phyloP scores from a whole-genome alignment of 768 basidiomycete genomes.

The Pisolithus orientalis region DNA sequence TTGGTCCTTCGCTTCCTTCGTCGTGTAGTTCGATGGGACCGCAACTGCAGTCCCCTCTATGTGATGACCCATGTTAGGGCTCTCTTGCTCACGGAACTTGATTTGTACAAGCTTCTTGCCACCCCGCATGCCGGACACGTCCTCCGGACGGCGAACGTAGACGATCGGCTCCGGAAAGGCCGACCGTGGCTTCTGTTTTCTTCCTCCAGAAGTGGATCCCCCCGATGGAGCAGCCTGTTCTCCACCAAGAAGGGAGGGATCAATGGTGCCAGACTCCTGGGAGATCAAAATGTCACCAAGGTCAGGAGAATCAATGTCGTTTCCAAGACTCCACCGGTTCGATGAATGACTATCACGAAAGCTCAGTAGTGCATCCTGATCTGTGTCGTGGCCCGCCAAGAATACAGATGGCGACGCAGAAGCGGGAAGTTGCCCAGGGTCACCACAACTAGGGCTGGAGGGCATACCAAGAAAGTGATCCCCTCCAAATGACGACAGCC shows the following conservation, averaged over 20 bases:
- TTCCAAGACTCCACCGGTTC: constrained; percentile 8
- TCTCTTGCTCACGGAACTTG: constrained; percentile 21
- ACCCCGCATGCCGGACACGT: constrained; percentile 14
- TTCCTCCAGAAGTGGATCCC: neutral
- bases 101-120: constrained; percentile 22
- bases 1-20: neutral
- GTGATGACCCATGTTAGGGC: neutral
- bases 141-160: constrained; percentile 24
- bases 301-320: neutral
- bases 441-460: constrained; percentile 14
- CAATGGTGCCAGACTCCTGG: constrained; percentile 15
- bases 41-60: neutral
- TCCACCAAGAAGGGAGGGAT: constrained; percentile 24
- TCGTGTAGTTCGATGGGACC: neutral
- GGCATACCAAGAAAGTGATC: constrained; percentile 24
- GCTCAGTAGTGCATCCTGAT: constrained; percentile 5
- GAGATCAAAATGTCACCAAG: neutral
- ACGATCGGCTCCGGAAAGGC: constrained; percentile 21
- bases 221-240: constrained; percentile 1
- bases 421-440: neutral
- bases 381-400: neutral
- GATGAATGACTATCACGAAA: neutral
- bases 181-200: constrained; percentile 5
- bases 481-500: constrained; percentile 2
- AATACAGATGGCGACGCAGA: neutral